phyloP scores from a whole-genome alignment of 2,329 filamentous ascomycete species.

The Colletotrichum filicis region DNA sequence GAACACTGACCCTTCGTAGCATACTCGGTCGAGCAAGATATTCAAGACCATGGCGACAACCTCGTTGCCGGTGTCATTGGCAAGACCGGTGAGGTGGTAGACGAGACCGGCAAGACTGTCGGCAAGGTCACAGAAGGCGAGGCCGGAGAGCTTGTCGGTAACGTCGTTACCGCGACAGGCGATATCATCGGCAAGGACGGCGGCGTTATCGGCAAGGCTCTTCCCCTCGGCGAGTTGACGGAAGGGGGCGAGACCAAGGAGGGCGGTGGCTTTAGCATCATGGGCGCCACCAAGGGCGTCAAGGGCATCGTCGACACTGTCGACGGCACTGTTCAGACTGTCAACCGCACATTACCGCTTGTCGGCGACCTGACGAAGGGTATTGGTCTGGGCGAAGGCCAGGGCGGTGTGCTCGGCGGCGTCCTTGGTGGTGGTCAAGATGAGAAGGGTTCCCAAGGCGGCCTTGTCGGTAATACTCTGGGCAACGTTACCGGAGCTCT shows the following conservation, averaged over 20 bases:
- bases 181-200: slow-evolving; percentile 50
- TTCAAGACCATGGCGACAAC: slow-evolving; percentile 43
- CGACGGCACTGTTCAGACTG: slow-evolving; percentile 39
- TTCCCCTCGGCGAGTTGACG: slow-evolving; percentile 48
- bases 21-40: slow-evolving; percentile 32
- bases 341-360: slow-evolving; percentile 36
- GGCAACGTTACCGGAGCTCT: slow-evolving; percentile 2
- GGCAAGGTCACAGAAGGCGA: slow-evolving; percentile 55
- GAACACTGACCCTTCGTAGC: not conserved
- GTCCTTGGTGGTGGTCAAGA: slow-evolving; percentile 13
- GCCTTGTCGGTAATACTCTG: slow-evolving; percentile 4
- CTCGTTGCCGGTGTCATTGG: slow-evolving; percentile 55
- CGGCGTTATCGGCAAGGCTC: slow-evolving; percentile 54
- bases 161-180: slow-evolving; percentile 49
- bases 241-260: slow-evolving; percentile 51
- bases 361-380: slow-evolving; percentile 36
- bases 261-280: slow-evolving; percentile 42
- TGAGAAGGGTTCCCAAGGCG: slow-evolving; percentile 5
- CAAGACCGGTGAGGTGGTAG: slow-evolving; percentile 57
- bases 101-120: slow-evolving; percentile 54
- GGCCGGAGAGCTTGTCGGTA: slow-evolving; percentile 53
- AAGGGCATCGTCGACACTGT: slow-evolving; percentile 36
- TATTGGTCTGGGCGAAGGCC: slow-evolving; percentile 32
- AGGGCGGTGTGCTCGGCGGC: slow-evolving; percentile 31
- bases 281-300: slow-evolving; percentile 43